Percentiles rank a stretch among this genome's conserved stretches.
Evolutionary conservation across 2,329 filamentous ascomycete species (phyloP).

Genomic region (Monosporascus sp.): DNA sequence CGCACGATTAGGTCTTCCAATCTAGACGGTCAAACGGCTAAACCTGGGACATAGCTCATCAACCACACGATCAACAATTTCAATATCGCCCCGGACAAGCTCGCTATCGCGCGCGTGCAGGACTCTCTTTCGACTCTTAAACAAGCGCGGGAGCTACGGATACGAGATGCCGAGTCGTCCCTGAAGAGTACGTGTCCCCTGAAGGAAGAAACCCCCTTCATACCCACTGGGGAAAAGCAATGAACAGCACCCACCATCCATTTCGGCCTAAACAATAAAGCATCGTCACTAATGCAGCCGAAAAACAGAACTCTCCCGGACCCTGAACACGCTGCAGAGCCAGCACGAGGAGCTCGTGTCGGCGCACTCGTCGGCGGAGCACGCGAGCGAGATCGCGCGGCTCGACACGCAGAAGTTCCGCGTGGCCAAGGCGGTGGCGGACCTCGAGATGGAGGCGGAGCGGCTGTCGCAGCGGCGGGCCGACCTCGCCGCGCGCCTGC

Average conservation of each 20-base stretch:
- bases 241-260: background rate
- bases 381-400: slow-evolving; percentile 78
- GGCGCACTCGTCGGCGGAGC: slow-evolving; percentile 70
- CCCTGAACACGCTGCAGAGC: slow-evolving; percentile 66
- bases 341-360: slow-evolving; percentile 74
- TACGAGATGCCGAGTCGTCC: slow-evolving; percentile 62
- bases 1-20: slow-evolving; percentile 19
- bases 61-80: slow-evolving; percentile 90
- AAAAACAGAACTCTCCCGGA: slow-evolving; percentile 60
- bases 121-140: slow-evolving; percentile 81
- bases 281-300: slow-evolving; percentile 22
- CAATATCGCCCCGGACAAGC: slow-evolving; percentile 86
- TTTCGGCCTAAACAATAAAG: background rate
- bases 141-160: slow-evolving; percentile 73
- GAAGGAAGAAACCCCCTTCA: background rate
- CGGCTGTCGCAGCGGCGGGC: slow-evolving; percentile 75
- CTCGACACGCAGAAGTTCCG: slow-evolving; percentile 94
- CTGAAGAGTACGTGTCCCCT: slow-evolving; percentile 50
- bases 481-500: slow-evolving; percentile 67
- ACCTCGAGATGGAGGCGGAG: slow-evolving; percentile 93
- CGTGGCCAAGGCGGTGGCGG: slow-evolving; percentile 83
- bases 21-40: too few relatives aligned
- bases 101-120: slow-evolving; percentile 75
- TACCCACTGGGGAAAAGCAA: background rate
- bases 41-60: slow-evolving; percentile 63